These are phyloP conservation scores for Fusarium subtropicale DNA, from an alignment of 2,329 filamentous ascomycete genomes.

Conservation along the genomic window DNA sequence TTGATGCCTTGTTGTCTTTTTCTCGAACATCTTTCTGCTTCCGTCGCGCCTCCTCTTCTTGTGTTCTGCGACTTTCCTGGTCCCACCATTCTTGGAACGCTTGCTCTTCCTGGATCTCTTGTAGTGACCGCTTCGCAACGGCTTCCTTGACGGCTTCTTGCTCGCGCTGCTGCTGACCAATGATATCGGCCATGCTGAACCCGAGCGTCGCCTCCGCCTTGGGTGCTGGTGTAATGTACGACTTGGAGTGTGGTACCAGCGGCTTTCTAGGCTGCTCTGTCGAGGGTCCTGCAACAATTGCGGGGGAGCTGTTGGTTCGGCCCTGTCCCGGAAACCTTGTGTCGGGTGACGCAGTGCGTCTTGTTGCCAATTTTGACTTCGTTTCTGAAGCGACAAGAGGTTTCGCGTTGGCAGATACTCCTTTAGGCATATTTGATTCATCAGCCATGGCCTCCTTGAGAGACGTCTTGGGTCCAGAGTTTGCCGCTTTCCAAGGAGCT, in stretches of 20 bases:
- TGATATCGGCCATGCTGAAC: conserved; percentile 86
- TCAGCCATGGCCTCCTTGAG: conserved; percentile 61
- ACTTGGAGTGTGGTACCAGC: conserved; percentile 70
- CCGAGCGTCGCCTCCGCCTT: conserved; percentile 74
- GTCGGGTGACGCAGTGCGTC: conserved; percentile 69
- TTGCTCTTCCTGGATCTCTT: conserved; percentile 97
- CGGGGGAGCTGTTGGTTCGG: conserved; percentile 53
- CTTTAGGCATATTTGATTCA: conserved; percentile 45
- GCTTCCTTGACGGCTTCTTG: conserved; percentile 86
- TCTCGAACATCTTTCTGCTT: conserved; percentile 53
- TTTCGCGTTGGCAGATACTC: conserved; percentile 53
- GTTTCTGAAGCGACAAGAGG: conserved; percentile 59
- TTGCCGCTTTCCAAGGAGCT: conserved; percentile 75
- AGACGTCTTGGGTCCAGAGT: conserved; percentile 60
- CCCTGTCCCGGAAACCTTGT: conserved; percentile 71
- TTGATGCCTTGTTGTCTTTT: conserved; percentile 56
- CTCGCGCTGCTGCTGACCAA: conserved; percentile 86
- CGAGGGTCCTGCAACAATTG: conserved; percentile 44
- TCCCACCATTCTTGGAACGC: conserved; percentile 98
- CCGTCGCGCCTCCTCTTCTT: conserved; percentile 68
- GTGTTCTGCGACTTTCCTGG: conserved; percentile 79
- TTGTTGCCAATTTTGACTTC: conserved; percentile 53
- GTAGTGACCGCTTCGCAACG: conserved; percentile 85
- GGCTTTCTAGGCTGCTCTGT: conserved; percentile 53
- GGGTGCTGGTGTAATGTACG: conserved; percentile 66